Conservation (phyloP, 179 eudicot genomes). For the Actinidia chinensis region DNA sequence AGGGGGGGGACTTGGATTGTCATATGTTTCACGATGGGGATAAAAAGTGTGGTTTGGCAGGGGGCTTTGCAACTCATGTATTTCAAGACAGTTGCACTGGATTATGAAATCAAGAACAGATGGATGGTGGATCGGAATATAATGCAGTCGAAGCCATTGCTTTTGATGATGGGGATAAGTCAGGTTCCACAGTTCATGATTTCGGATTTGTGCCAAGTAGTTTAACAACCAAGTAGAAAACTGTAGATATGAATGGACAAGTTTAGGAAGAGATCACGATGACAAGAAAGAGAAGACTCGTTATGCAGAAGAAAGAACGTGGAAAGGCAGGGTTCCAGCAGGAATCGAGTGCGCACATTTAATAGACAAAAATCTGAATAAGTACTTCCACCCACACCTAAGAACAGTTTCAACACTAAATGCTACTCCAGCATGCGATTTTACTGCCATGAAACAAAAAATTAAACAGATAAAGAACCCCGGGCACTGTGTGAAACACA, state of each 20-base stretch:
- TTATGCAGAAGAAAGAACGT: conserved; percentile 35
- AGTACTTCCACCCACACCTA: conserved; percentile 37
- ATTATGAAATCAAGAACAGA: too few relatives aligned
- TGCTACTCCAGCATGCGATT: conserved; percentile 57
- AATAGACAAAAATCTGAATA: conserved; percentile 49
- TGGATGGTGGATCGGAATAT: too few relatives aligned
- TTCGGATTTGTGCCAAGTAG: conserved; percentile 29
- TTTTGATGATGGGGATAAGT: conserved; percentile 41
- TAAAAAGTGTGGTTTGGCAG: too few relatives aligned
- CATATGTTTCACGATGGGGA: too few relatives aligned
- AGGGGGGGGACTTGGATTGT: too few relatives aligned
- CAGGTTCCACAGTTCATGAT: conserved; percentile 27
- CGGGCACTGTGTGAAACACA: conserved; percentile 26
- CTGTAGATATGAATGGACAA: conserved; percentile 21
- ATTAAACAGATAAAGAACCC: conserved; percentile 44
- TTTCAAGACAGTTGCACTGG: too few relatives aligned
- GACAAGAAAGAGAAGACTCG: conserved; percentile 38
- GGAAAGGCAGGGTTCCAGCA: conserved; percentile 42
- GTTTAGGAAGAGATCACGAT: conserved; percentile 38
- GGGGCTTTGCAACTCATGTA: too few relatives aligned
- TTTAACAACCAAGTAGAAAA: conserved; percentile 27
- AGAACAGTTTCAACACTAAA: conserved; percentile 46
- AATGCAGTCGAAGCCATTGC: conserved; percentile 43
- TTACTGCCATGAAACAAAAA: conserved; percentile 39
- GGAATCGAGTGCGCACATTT: conserved; percentile 39